Conservation (phyloP, 139 green algal species). For the Tetradesmus obliquus region DNA sequence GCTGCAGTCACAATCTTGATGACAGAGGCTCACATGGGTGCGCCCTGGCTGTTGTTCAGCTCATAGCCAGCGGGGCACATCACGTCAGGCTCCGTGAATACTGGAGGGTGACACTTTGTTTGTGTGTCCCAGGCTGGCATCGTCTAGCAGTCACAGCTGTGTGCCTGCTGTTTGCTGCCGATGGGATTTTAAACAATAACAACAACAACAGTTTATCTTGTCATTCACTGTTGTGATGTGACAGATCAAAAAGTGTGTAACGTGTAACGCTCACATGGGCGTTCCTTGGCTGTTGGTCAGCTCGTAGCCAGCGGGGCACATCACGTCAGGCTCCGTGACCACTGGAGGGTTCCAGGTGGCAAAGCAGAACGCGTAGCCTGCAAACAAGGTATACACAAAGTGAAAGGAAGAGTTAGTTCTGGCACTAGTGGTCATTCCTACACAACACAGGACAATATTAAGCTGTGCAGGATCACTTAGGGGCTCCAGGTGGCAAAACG, state of each 20-base stretch:
- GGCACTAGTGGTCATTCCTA: no score
- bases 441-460: no score
- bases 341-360: conserved; percentile 24
- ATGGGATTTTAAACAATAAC: no score
- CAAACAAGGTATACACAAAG: neutral
- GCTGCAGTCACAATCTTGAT: neutral
- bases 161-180: no score
- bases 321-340: conserved; percentile 17
- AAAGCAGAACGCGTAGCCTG: conserved; percentile 42
- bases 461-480: neutral
- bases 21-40: neutral
- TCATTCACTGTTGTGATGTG: neutral
- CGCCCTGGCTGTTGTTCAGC: no score
- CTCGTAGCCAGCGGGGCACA: conserved; percentile 32
- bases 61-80: no score
- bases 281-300: neutral
- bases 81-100: no score
- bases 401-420: no score
- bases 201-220: no score
- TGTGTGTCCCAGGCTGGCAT: no score
- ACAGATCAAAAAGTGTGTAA: neutral
- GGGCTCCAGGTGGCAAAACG: conserved; percentile 34
- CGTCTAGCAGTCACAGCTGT: no score
- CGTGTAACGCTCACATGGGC: conserved; percentile 13
- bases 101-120: no score